Evolutionary conservation across 768 basidiomycete species (phyloP), one percentile per base, ranked within the genome.

Genomic region (Rhizopogon roseolus): DNA sequence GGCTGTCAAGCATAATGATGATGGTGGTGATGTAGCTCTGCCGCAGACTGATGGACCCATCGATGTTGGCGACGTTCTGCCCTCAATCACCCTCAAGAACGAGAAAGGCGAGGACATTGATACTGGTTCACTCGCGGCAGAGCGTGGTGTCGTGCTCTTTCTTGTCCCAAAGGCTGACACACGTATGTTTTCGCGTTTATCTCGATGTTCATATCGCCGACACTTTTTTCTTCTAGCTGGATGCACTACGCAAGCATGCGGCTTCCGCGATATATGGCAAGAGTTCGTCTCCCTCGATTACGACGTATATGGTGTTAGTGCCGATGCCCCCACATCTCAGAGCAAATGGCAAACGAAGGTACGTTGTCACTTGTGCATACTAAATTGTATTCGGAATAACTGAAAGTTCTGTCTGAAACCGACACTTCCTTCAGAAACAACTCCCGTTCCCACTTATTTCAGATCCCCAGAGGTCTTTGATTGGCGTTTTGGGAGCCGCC

Each of bases 221-320:
- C 14, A 16, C 36, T 11, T 19, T 28, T 37, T 41, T 45, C 46
- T 27, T 49, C 8, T 56, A 90, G 89, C 88, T 50, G 93, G 95
- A 32, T 97, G 95, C 73, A 98, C 93, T 3, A 86, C 73, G 36
- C 94, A 98, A 67, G 94, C 95, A 0, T 98, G 95, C 66, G 89
- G 86, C 4, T 98, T 90, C 78, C 80, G 93, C 17, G 94, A 98
- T 66, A 76, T 75, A 50, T 90, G 88, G 66, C 80, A 84, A 5
- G 86, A 90, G 58, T 95, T 95, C 67, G 75, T 80, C 2, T 71
- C 80, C 5, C 65, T 79, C 54, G 58, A 60, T 28, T 97, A 84
- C 68, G 77, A 77, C 50, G 86, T 96, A 40, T 92, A 92, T 66
- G 93, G 93, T 58, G 71, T 98, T 53, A 93, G 89, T 66, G 83